phyloP scores from a whole-genome alignment of 1,139 yeast genomes.

The Spathaspora sp. region DNA sequence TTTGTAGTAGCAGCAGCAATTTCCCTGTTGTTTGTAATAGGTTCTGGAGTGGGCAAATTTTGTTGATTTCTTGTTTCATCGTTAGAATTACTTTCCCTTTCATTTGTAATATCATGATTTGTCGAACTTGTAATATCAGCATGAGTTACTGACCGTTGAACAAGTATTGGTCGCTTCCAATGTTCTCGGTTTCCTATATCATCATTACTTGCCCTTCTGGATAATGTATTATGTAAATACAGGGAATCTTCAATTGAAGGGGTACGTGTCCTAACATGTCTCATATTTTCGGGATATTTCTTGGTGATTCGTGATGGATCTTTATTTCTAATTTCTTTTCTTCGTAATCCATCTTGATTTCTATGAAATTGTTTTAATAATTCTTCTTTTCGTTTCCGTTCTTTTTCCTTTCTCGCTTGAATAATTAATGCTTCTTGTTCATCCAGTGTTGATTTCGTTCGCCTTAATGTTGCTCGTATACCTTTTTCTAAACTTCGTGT shows the following conservation, averaged over 20 bases:
- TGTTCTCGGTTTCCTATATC: background rate
- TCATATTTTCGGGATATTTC: background rate
- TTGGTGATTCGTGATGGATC: background rate
- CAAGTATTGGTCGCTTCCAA: background rate
- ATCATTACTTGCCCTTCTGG: background rate
- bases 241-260: background rate
- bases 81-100: too few species aligned
- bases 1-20: background rate
- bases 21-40: too few species aligned
- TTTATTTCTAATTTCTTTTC: background rate
- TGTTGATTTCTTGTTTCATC: too few species aligned
- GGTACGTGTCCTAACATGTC: background rate
- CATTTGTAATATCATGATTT: too few species aligned
- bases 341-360: constrained; percentile 1
- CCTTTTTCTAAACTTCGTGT: background rate
- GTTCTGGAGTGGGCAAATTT: too few species aligned
- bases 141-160: too few species aligned
- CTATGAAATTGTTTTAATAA: background rate
- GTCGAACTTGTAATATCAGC: too few species aligned
- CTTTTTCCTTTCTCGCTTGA: background rate
- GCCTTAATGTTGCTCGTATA: background rate
- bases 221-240: background rate
- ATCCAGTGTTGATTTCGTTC: background rate
- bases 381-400: constrained; percentile 1
- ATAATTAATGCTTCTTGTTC: constrained; percentile 2